Percentiles rank a stretch among this genome's conserved stretches.
phyloP scores from a whole-genome alignment of 2,329 filamentous ascomycete species.

The Sclerotinia subarctica region DNA sequence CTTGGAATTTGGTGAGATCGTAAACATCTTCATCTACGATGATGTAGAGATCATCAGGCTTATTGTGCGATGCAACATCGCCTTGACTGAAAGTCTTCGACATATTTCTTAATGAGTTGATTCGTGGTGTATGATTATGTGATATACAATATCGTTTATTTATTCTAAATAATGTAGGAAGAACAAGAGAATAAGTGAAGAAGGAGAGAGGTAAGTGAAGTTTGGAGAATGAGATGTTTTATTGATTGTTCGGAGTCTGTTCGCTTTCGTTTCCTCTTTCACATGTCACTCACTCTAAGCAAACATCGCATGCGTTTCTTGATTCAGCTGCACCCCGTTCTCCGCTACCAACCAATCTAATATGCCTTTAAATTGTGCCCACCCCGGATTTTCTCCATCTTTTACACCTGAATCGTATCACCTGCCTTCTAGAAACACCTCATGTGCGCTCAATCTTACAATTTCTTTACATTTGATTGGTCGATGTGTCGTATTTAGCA shows the following conservation, averaged over 20 bases:
- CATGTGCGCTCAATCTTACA: constrained; percentile 9
- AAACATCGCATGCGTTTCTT: constrained; percentile 2
- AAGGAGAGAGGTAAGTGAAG: background rate
- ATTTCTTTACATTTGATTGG: background rate
- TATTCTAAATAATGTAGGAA: background rate
- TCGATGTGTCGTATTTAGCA: background rate
- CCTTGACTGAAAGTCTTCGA: constrained; percentile 78
- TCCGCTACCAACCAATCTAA: constrained; percentile 1
- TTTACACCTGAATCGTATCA: background rate
- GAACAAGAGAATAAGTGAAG: background rate
- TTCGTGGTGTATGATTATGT: background rate
- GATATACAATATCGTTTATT: background rate
- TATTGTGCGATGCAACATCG: constrained; percentile 92
- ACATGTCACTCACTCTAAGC: constrained; percentile 14
- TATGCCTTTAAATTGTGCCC: background rate
- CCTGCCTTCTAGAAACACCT: constrained; percentile 4
- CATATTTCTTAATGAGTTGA: constrained; percentile 53
- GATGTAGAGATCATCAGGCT: constrained; percentile 80
- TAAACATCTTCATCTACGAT: constrained; percentile 94
- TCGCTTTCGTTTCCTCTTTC: constrained; percentile 15
- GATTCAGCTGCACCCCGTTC: background rate
- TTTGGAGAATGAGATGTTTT: background rate
- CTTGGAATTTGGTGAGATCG: constrained; percentile 84
- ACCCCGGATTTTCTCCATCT: constrained; percentile 21
- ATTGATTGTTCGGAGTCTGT: background rate